Conservation (phyloP, 306 rosid genomes). For the Biancaea sappan region DNA sequence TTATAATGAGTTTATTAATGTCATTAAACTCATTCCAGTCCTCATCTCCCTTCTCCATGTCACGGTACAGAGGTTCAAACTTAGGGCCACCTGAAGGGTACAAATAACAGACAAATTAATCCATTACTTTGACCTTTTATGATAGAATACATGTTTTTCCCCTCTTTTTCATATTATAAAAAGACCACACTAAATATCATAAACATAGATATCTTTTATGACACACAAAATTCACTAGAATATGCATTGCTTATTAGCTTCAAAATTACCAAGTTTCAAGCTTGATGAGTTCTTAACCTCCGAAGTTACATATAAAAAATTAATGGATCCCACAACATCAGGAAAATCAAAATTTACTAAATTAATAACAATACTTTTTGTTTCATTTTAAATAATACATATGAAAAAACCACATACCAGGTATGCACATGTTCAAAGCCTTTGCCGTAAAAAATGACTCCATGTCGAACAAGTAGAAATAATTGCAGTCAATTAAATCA, state of each 20-base stretch:
- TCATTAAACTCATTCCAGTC: slow-evolving; percentile 99
- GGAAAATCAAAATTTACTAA: not conserved
- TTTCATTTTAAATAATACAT: not conserved
- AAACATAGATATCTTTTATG: not conserved
- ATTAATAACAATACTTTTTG: not conserved
- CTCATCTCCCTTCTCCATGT: slow-evolving; percentile 99
- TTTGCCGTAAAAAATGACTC: slow-evolving; percentile 98
- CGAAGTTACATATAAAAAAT: not conserved
- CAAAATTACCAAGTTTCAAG: not conserved
- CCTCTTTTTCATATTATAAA: not conserved
- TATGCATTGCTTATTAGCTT: slow-evolving; percentile 2
- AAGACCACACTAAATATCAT: not conserved
- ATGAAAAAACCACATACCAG: slow-evolving; percentile 53
- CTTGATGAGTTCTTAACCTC: not conserved
- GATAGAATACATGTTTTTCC: not conserved
- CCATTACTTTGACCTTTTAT: not conserved
- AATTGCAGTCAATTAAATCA: slow-evolving; percentile 91
- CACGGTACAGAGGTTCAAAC: slow-evolving; percentile 97
- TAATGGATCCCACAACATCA: not conserved
- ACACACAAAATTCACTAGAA: not conserved
- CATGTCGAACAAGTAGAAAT: slow-evolving; percentile 98
- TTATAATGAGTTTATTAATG: slow-evolving; percentile 94
- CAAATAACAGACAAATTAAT: slow-evolving; percentile 23
- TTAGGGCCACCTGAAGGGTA: slow-evolving; percentile 88
- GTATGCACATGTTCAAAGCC: slow-evolving; percentile 99